Conservation (phyloP, 345 rosid species). For the Syzygium oleosum region DNA sequence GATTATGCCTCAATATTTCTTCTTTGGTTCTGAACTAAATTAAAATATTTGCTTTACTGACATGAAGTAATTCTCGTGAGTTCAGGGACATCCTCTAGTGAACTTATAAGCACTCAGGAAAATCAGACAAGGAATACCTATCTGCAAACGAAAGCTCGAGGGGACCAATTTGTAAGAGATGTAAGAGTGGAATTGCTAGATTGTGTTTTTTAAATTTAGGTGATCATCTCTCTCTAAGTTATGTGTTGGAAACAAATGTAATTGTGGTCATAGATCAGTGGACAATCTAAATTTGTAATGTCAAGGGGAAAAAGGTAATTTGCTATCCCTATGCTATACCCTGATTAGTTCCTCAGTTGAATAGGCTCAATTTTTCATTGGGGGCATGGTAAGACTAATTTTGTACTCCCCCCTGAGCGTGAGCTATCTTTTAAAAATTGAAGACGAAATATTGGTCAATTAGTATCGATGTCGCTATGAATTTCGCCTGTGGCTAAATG, state of each 20-base stretch:
- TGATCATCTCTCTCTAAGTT: neutral
- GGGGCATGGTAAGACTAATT: neutral
- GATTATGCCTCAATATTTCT: neutral
- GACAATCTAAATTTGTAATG: neutral
- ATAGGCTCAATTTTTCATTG: neutral
- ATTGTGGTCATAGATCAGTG: neutral
- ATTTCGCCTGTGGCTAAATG: neutral
- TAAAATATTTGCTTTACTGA: neutral
- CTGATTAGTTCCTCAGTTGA: neutral
- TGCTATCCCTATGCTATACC: neutral
- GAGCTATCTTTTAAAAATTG: neutral
- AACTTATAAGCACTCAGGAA: constrained; percentile 27
- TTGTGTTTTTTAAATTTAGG: neutral
- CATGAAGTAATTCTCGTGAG: neutral
- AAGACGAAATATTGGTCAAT: neutral
- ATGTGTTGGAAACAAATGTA: neutral
- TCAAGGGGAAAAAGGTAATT: neutral
- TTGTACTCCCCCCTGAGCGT: neutral
- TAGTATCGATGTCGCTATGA: neutral
- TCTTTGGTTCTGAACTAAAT: neutral
- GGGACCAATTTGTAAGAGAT: neutral
- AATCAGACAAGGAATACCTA: neutral
- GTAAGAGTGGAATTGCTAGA: neutral
- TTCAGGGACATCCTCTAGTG: constrained; percentile 64
- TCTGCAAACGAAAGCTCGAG: constrained; percentile 1